Base-by-base conservation (phyloP, 140 eudicot genomes). In the Stevia rebaudiana region DNA sequence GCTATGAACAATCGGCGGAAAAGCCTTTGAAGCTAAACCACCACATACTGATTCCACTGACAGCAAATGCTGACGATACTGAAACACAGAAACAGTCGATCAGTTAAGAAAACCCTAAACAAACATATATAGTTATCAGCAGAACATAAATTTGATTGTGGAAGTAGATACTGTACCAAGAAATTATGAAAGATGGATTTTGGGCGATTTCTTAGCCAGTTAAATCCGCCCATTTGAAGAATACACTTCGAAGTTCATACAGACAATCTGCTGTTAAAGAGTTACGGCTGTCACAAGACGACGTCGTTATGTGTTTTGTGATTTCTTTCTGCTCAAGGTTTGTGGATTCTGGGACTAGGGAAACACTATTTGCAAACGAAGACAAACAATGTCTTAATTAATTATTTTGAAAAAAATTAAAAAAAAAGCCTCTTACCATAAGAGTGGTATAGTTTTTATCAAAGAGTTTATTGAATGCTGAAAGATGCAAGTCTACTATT, bases 41-140 rank as follows among this genome's bases (percentile, higher is more conserved):
- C 71, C 22, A 47, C 53, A 65, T 65, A 66, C 71, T 21, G 73
- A 65, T 57, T 76, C 69, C n/a, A 42, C 51, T 17, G 74, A 21
- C 35, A 41, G 49, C 41, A 77, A 72, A 72, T 66, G 74, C 65
- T 43, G 78, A 35, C 61, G 71, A 51, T 65, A 58, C 82, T 77
- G 78, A 35, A 66, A 40, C 53, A 59, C 1, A 56, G 39, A 23
- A 74, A 33, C 69, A 55, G 63, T n/a, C n/a, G 6, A 76, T 21
- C 61, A 28, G 36, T 16, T 11, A 50, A 56, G 0, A 48, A 55
- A 65, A 65, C 11, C 22, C 13, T 7, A 65, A 43, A 42, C 3
- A 25, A 21, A 23, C 10, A 33, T 48, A 35, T 24, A 39, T 53
- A 30, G 50, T n/a, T 51, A 50, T 25, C 0, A 49, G 10, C 9